Conservation (phyloP, 1,284 basidiomycete genomes). For the Leccinum subatratum region DNA sequence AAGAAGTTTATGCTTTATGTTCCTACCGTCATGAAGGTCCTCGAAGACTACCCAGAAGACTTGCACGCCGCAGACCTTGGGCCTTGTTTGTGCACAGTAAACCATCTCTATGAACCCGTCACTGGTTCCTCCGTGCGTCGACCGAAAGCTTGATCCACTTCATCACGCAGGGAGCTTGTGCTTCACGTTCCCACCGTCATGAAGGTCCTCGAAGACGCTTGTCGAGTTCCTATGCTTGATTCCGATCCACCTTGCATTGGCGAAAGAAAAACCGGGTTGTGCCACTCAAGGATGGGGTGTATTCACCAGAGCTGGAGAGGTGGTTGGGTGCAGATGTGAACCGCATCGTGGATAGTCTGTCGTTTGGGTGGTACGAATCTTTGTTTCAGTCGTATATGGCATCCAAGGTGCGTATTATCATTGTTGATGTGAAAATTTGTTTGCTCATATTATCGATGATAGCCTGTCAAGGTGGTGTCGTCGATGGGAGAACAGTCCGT, state of each 20-base stretch:
- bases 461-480: conserved; percentile 62
- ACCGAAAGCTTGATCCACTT: no score
- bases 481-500: conserved; percentile 69
- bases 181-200: no score
- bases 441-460: background rate
- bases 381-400: conserved; percentile 61
- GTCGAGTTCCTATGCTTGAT: conserved; percentile 59
- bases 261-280: conserved; percentile 57
- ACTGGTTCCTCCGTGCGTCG: no score
- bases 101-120: no score
- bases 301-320: conserved; percentile 46
- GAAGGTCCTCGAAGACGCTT: no score
- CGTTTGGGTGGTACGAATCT: conserved; percentile 65
- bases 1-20: no score
- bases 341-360: conserved; percentile 50
- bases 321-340: conserved; percentile 56
- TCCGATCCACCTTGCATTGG: conserved; percentile 58
- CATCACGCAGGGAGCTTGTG: no score
- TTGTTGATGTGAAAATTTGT: rapidly evolving
- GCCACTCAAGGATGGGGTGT: conserved; percentile 56
- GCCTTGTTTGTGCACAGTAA: no score
- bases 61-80: no score
- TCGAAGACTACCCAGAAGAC: no score
- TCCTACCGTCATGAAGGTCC: no score
- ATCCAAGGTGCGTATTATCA: conserved; percentile 38